Base-by-base conservation (phyloP, 2,329 filamentous ascomycete genomes). In the Penicillium digitatum region DNA sequence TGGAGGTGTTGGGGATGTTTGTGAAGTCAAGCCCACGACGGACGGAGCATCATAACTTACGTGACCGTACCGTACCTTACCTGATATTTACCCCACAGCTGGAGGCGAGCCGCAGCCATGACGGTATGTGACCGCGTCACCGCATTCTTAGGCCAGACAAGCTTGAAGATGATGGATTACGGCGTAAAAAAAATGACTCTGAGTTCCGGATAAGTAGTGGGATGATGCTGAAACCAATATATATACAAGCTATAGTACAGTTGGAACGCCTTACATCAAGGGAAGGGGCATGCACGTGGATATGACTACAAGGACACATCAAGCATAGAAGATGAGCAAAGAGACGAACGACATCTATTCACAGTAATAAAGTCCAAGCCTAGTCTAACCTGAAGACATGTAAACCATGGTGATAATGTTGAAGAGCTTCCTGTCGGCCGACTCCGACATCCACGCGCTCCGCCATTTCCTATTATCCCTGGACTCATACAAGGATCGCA, bases 1-100 rank as follows among this genome's bases (percentile, higher is more conserved):
- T 47, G 62, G 53, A 57, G 57, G 57, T 55, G 57, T 55, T 55
- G 58, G 52, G 56, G 63, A 52, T 46, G 42, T 52, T 49, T 61
- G 62, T 61, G 62, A 57, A 56, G 59, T 61, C 52, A 52, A 56
- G 60, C 61, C 47, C 54, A 62, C 48, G 56, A 44, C 55, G 55
- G 39, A 62, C 57, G 55, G 60, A 63, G 62, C 61, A 62, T 61
- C 63, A 56, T 60, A 63, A 63, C 51, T 64, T 65, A 65, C 63
- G 63, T 65, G 63, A 65, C 63, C 55, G 45, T 65, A 65, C 63
- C 60, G 50, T 65, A 63, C 63, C 46, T 37, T 65, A 63, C 63
- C 46, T 37, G 48, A 32, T 45, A 38, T 45, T 32, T 43, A 53
- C 59, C 61, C 62, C 61, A 59, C 61, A 63, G 6, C 26, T 46